Evolutionary conservation across 108 stramenopile genomes (phyloP), one percentile per base, ranked within the genome.

Genomic region (Chaetoceros muelleri): DNA sequence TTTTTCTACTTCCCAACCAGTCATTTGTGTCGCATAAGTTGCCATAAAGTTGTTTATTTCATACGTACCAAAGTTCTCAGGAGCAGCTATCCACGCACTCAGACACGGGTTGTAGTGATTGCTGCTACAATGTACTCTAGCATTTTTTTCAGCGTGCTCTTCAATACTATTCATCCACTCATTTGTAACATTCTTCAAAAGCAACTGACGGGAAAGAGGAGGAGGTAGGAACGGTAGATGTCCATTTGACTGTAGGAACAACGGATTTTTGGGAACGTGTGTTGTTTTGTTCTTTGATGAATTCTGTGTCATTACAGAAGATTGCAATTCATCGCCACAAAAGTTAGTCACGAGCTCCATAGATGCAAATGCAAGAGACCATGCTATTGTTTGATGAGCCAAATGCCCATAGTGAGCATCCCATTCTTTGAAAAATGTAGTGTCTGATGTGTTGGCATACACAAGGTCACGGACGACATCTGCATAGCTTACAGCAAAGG

Each of bases 401-500:
- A 21, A 53, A 27, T 53, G 22, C 2, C 24, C 22, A 53, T 26
- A 53, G 24, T 53, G 52, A 7, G 16, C 22, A 27, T 53, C 25
- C 26, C 2, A 2, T 26, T 19, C 10, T 7, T 53, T 53, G 16
- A 2, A 24, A 27, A 53, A 53, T 3, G 24, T 24, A 8, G 22
- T 27, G 3, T 85, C 84, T 55, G 48, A 59, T 2, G 82, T 82
- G 49, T 79, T 76, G 5, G 80, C 79, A 34, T 81, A 86, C 24
- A 82, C 79, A 18, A 80, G 45, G 48, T 90, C 82, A 53, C 88
- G 69, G 3, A 84, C 67, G 0, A 70, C 71, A 59, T 90, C 76
- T 18, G 81, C 82, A 52, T 86, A 90, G 34, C 72, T 78, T 25
- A 86, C 68, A 18, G 25, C 52, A 53, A 24, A 2, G 2, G 52